Conservation (phyloP, 2,329 filamentous ascomycete genomes). For the Fusarium nelsonii region DNA sequence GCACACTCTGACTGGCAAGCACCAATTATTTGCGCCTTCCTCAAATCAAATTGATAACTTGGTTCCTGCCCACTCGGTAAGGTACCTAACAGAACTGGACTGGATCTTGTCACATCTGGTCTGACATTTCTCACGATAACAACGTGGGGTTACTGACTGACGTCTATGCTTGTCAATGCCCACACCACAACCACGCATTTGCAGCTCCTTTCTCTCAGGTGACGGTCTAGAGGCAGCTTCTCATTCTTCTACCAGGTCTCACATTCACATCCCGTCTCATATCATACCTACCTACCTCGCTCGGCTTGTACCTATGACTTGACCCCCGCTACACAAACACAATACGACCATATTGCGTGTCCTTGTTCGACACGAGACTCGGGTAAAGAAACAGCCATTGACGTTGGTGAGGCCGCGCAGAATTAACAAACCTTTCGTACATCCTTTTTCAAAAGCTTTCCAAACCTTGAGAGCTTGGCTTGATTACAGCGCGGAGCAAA, state of each 20-base stretch:
- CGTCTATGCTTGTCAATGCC: slow-evolving; percentile 12
- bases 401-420: neutral
- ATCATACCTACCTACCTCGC: slow-evolving; percentile 1
- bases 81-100: slow-evolving; percentile 22
- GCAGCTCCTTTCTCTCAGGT: slow-evolving; percentile 12
- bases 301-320: neutral
- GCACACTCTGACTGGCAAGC: neutral
- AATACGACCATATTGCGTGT: slow-evolving; percentile 16
- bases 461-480: neutral
- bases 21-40: neutral
- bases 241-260: slow-evolving; percentile 33
- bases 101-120: slow-evolving; percentile 25
- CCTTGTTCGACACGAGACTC: slow-evolving; percentile 11
- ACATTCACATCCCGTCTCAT: slow-evolving; percentile 13
- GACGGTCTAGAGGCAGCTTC: slow-evolving; percentile 21
- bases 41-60: neutral
- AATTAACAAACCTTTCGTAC: neutral
- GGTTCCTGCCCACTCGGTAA: neutral
- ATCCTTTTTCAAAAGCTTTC: slow-evolving; percentile 6
- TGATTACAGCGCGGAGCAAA: neutral
- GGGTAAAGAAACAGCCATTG: slow-evolving; percentile 8
- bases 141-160: slow-evolving; percentile 30
- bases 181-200: slow-evolving; percentile 30
- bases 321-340: slow-evolving; percentile 10
- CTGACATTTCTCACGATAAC: slow-evolving; percentile 21